Evolutionary conservation across 2,329 filamentous ascomycete species (phyloP), one percentile per base, ranked within the genome.

Genomic region (Alternaria arborescens): DNA sequence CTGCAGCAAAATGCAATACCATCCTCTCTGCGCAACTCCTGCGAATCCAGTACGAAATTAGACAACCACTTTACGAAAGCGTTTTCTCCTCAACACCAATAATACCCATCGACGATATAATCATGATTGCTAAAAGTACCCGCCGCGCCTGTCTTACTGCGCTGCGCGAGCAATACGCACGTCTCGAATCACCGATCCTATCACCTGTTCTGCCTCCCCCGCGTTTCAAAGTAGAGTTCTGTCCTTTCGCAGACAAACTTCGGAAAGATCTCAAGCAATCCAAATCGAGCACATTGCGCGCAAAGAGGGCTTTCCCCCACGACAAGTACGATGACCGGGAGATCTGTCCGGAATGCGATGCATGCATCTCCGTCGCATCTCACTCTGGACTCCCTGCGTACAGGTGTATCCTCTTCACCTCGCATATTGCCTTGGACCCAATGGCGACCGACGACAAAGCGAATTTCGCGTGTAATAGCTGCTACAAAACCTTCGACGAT

Each of bases 401-500:
- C 41, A 64, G 74, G 34, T 69, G 64, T 44, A 69, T 76, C 28
- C 70, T 78, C 1, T 77, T 77, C 61, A 64, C 68, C 22, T 75
- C 71, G 4, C 76, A 78, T 48, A 62, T 67, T 41, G 64, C 63
- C 20, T 52, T 58, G 20, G 57, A 53, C 48, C 36, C 52, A 8
- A 48, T 26, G 8, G 44, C 43, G 10, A 5, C 47, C 0, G 64
- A 69, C 18, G 61, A 71, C n/a, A 59, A 58, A 53, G 71, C 75
- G 4, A 73, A 60, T 8, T 78, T 74, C 44, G 75, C 75, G 1
- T 78, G 75, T 56, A 72, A 67, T 14, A 71, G 74, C 60, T 78
- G 75, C 58, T 75, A 78, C 67, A 78, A 78, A 53, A 71, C 64
- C 1, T 77, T 77, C 18, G 65, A 72, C 24, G 73, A 77, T 32